phyloP scores from a whole-genome alignment of 179 eudicot species.

The Heliamphora pulchella region DNA sequence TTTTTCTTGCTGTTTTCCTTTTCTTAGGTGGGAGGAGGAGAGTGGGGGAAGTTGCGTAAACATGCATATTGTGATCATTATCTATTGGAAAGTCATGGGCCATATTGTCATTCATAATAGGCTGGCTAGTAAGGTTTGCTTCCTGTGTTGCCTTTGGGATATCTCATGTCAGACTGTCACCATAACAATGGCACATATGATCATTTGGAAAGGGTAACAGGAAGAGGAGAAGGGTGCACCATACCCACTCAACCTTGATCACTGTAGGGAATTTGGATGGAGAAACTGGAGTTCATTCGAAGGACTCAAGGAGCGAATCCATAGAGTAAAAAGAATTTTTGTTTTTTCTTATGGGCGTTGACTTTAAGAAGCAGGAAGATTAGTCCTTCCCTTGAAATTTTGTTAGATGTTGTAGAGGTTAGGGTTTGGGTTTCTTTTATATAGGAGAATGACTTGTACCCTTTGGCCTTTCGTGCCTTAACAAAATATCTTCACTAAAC shows the following conservation, averaged over 20 bases:
- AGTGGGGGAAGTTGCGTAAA: background rate
- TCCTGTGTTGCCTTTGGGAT: background rate
- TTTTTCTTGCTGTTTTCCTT: background rate
- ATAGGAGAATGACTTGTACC: background rate
- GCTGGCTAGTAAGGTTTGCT: background rate
- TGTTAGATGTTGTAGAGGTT: background rate
- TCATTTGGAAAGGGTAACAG: background rate
- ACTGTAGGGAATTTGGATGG: background rate
- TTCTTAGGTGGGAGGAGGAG: background rate
- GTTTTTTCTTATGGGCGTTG: background rate
- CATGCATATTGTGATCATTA: background rate
- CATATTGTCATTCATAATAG: background rate
- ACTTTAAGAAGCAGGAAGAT: background rate
- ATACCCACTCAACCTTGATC: background rate
- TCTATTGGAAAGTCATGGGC: background rate
- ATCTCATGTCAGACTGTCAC: background rate
- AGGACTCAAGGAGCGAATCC: background rate
- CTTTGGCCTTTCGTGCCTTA: background rate
- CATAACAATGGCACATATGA: background rate
- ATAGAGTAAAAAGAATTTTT: background rate
- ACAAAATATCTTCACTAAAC: background rate
- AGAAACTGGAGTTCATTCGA: background rate
- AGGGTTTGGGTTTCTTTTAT: background rate
- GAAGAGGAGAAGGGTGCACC: background rate
- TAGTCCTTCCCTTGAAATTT: slow-evolving; percentile 6